Evolutionary conservation across 2,329 filamentous ascomycete genomes (phyloP).

Genomic region (Fusarium foetens): DNA sequence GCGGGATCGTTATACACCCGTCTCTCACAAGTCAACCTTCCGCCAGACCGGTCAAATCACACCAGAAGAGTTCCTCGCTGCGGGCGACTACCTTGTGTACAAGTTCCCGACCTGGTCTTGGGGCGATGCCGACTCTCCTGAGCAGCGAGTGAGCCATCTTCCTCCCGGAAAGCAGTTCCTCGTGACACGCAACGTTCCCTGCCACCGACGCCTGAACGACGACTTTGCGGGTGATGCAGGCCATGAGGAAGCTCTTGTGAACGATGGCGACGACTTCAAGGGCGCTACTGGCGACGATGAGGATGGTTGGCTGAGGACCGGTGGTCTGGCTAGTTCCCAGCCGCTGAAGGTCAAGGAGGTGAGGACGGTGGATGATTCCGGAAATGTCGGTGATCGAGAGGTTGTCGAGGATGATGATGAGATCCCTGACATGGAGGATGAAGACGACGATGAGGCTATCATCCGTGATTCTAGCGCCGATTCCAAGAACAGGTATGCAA

Average conservation of each 20-base stretch:
- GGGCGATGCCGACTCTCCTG: constrained; percentile 85
- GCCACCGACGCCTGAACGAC: constrained; percentile 88
- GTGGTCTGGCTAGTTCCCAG: constrained; percentile 78
- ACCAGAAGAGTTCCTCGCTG: constrained; percentile 93
- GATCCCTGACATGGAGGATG: constrained; percentile 98
- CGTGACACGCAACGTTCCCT: constrained; percentile 93
- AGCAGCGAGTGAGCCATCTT: constrained; percentile 82
- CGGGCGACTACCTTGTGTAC: constrained; percentile 97
- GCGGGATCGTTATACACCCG: constrained; percentile 89
- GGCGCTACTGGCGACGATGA: constrained; percentile 67
- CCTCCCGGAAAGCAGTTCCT: constrained; percentile 94
- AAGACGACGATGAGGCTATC: constrained; percentile 96
- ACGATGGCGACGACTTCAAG: constrained; percentile 76
- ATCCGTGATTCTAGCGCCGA: constrained; percentile 76
- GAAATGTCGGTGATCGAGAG: constrained; percentile 81
- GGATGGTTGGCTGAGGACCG: constrained; percentile 92
- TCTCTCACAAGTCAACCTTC: constrained; percentile 92
- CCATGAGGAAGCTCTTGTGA: constrained; percentile 85
- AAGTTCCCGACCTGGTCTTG: constrained; percentile 99
- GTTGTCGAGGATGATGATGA: constrained; percentile 79
- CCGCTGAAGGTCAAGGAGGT: constrained; percentile 83
- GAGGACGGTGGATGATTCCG: constrained; percentile 87
- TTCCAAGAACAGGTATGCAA: constrained; percentile 57
- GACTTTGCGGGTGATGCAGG: constrained; percentile 91
- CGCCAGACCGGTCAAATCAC: constrained; percentile 94